Conservation (phyloP, 805 yeast species). For the Candida cerambycidarum region DNA sequence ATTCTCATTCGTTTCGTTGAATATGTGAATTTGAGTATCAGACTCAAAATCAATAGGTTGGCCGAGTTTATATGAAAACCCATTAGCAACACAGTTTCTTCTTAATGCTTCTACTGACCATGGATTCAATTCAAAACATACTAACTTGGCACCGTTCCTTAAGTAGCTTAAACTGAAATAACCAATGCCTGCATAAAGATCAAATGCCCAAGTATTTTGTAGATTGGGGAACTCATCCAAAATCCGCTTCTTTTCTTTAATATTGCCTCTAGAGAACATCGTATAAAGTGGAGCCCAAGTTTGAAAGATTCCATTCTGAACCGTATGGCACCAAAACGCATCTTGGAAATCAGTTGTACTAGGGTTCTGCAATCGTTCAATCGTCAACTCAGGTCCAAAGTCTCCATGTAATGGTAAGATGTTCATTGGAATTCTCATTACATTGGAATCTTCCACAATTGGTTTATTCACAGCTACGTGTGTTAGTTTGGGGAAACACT, state of each 20-base stretch:
- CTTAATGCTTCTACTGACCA: conserved; percentile 77
- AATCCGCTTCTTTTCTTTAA: conserved; percentile 74
- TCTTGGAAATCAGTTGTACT: conserved; percentile 39
- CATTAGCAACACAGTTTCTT: conserved; percentile 52
- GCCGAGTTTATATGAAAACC: conserved; percentile 37
- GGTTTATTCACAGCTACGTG: conserved; percentile 76
- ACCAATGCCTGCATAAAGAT: conserved; percentile 83
- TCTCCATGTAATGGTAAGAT: conserved; percentile 63
- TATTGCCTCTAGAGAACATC: conserved; percentile 86
- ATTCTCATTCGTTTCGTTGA: conserved; percentile 60
- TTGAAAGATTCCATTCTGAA: conserved; percentile 75
- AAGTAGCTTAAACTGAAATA: conserved; percentile 75
- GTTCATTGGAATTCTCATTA: conserved; percentile 64
- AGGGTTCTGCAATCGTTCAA: conserved; percentile 31
- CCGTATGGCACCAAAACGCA: conserved; percentile 70
- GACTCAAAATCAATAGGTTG: conserved; percentile 30
- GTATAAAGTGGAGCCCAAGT: conserved; percentile 84
- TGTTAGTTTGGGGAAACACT: conserved; percentile 30
- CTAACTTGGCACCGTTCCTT: conserved; percentile 50
- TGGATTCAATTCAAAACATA: conserved; percentile 83
- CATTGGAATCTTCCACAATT: conserved; percentile 48
- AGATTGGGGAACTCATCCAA: conserved; percentile 42
- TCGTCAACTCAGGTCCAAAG: conserved; percentile 59
- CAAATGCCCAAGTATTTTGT: conserved; percentile 50
- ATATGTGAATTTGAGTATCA: conserved; percentile 46